Percentiles rank a stretch among this genome's conserved stretches.
phyloP scores from a whole-genome alignment of 2,329 filamentous ascomycete genomes.

The Trichoderma semiorbis region DNA sequence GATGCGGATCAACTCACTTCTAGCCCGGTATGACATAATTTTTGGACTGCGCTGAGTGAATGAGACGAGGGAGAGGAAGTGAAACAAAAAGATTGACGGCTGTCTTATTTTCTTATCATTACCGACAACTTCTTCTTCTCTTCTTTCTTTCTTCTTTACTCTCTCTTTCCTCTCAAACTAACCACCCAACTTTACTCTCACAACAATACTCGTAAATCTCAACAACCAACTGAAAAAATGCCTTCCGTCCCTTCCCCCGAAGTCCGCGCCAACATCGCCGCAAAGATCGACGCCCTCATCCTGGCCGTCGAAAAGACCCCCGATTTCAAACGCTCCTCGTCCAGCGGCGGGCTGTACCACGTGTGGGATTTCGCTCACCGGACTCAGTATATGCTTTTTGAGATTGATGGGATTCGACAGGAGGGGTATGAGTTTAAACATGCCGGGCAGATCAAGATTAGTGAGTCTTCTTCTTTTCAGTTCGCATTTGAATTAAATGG shows the following conservation, averaged over 20 bases:
- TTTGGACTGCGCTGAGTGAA: neutral
- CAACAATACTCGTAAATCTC: neutral
- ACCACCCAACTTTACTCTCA: neutral
- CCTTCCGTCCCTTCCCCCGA: slow-evolving; percentile 23
- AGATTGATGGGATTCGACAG: slow-evolving; percentile 38
- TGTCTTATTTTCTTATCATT: neutral
- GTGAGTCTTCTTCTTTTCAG: neutral
- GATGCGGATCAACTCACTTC: neutral
- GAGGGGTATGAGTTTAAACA: slow-evolving; percentile 30
- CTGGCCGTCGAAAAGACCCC: slow-evolving; percentile 30
- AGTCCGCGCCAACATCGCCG: slow-evolving; percentile 27
- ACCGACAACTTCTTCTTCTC: neutral
- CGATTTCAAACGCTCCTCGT: slow-evolving; percentile 26
- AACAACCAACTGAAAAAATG: neutral
- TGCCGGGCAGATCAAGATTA: slow-evolving; percentile 30
- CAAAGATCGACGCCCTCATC: slow-evolving; percentile 28
- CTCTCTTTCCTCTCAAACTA: neutral
- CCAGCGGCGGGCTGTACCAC: slow-evolving; percentile 33
- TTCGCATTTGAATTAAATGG: no score
- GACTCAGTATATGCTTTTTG: slow-evolving; percentile 40
- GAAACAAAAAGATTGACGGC: neutral
- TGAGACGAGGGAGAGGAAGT: neutral
- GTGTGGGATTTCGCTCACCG: slow-evolving; percentile 42
- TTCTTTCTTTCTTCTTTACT: neutral
- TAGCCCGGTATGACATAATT: neutral